Percentiles rank a stretch among this genome's conserved stretches.
Conservation (phyloP, 2,329 filamentous ascomycete genomes). For the Trichoderma koningii region DNA sequence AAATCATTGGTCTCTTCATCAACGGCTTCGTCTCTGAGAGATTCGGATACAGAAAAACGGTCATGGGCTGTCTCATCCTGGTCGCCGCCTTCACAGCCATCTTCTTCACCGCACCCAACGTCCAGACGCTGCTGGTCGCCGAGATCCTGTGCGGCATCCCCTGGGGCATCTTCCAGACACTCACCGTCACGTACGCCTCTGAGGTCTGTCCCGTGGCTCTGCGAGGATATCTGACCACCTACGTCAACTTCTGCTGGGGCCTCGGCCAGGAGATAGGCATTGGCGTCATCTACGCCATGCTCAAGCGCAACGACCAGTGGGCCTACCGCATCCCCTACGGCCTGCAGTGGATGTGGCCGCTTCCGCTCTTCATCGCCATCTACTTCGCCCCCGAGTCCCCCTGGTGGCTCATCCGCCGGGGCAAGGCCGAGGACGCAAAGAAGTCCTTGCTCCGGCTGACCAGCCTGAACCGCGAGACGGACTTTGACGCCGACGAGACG, state of each 20-base stretch:
- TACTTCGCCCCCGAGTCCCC: constrained; percentile 70
- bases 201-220: constrained; percentile 74
- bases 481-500: constrained; percentile 81
- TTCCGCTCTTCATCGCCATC: constrained; percentile 66
- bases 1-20: constrained; percentile 66
- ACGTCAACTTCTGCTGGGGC: constrained; percentile 77
- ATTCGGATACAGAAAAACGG: constrained; percentile 68
- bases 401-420: constrained; percentile 75
- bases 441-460: constrained; percentile 66
- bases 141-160: constrained; percentile 66
- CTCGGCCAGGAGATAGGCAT: constrained; percentile 74
- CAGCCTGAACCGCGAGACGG: constrained; percentile 61
- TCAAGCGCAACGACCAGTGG: constrained; percentile 66
- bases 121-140: constrained; percentile 59
- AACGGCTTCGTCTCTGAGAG: constrained; percentile 67
- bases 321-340: constrained; percentile 71
- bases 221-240: constrained; percentile 71
- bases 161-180: constrained; percentile 61
- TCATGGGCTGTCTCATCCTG: constrained; percentile 58
- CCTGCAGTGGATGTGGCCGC: constrained; percentile 77
- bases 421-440: constrained; percentile 66
- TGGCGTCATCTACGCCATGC: constrained; percentile 70
- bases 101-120: constrained; percentile 65
- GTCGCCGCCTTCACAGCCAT: constrained; percentile 61
- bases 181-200: constrained; percentile 67